Conservation (phyloP, 768 basidiomycete species). For the Serendipita sp. region DNA sequence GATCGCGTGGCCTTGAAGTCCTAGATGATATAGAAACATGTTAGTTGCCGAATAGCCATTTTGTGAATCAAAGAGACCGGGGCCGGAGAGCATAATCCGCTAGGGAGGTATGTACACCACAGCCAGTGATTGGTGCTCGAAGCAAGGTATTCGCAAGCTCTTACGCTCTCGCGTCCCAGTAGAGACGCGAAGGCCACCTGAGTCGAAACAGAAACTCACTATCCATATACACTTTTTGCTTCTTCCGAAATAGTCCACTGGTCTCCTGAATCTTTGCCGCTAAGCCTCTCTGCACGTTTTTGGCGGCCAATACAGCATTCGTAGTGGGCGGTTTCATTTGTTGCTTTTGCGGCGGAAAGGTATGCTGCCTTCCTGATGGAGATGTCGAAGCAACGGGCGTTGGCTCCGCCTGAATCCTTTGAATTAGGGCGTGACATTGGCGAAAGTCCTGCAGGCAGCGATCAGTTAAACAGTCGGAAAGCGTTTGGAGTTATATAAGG, state of each 20-base stretch:
- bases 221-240: conserved; percentile 96
- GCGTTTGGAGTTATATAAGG: conserved; percentile 12
- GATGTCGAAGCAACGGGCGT: conserved; percentile 2
- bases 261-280: conserved; percentile 94
- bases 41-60: neutral
- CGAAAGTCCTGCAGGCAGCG: conserved; percentile 41
- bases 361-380: conserved; percentile 25
- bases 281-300: conserved; percentile 88
- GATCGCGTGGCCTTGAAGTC: conserved; percentile 91
- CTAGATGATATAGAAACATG: conserved; percentile 25
- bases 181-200: conserved; percentile 2
- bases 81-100: too few species aligned
- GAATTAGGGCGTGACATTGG: conserved; percentile 40
- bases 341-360: conserved; percentile 37
- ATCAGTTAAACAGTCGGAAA: conserved; percentile 3
- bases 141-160: too few species aligned
- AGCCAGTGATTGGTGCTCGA: too few species aligned
- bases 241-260: conserved; percentile 85
- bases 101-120: too few species aligned
- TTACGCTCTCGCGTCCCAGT: too few species aligned
- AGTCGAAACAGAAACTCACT: conserved; percentile 39
- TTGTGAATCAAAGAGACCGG: too few species aligned
- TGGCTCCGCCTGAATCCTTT: conserved; percentile 46
- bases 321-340: conserved; percentile 17
- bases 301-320: conserved; percentile 47